phyloP scores from a whole-genome alignment of 1,284 basidiomycete species.

The Irpex sp. region DNA sequence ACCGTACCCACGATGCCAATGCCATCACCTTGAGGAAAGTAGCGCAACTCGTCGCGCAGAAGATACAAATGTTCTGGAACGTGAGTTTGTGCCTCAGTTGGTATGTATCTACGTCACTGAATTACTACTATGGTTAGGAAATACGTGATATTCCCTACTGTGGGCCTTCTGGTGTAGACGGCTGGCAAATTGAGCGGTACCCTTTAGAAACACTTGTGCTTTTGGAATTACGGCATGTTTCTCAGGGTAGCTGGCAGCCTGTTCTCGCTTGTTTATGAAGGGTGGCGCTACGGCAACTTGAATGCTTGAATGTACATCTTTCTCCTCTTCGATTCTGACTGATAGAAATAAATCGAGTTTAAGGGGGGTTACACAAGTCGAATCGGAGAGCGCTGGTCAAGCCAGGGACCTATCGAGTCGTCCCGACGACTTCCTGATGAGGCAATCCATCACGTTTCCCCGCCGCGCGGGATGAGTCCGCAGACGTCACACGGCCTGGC shows the following conservation, averaged over 20 bases:
- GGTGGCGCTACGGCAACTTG: too few relatives aligned
- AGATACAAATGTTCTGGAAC: not conserved
- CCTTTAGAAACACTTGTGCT: slow-evolving; percentile 4
- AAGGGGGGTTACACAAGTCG: not conserved
- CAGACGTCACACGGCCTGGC: not conserved
- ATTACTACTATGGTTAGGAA: not conserved
- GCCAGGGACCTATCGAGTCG: not conserved
- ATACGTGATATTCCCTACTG: not conserved
- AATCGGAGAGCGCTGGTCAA: not conserved
- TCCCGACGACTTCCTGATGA: not conserved
- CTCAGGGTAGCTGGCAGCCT: slow-evolving; percentile 8
- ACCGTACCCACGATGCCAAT: not conserved
- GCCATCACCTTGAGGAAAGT: not conserved
- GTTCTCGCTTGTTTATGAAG: not conserved
- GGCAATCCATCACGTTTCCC: not conserved
- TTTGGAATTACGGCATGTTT: slow-evolving; percentile 5
- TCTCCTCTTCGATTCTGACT: too few relatives aligned
- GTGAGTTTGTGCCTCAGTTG: not conserved
- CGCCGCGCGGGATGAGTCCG: not conserved
- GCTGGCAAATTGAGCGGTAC: slow-evolving; percentile 1
- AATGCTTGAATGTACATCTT: too few relatives aligned
- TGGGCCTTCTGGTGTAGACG: not conserved
- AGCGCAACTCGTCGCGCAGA: not conserved
- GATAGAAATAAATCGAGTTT: not conserved
- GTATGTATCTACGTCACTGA: not conserved